A percentile compares a stretch with the other conserved stretches of the same genome.
phyloP scores from a whole-genome alignment of 2,329 filamentous ascomycete species.

The Cryphonectria naterciae region DNA sequence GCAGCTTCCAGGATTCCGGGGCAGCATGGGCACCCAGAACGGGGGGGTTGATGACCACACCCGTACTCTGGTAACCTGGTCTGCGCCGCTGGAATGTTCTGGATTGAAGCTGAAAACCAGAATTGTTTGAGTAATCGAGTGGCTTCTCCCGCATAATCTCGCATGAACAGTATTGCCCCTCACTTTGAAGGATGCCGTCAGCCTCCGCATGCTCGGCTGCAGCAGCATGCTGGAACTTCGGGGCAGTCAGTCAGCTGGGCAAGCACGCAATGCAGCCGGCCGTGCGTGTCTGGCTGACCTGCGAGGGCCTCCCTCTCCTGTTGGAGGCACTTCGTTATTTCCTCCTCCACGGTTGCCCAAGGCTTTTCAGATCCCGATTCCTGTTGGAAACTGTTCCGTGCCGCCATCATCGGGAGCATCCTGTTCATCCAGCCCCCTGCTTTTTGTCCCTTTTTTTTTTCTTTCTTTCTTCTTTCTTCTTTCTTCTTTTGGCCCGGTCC shows the following conservation, averaged over 20 bases:
- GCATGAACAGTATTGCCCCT: slow-evolving; percentile 1
- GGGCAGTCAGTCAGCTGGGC: neutral
- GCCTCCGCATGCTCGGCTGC: neutral
- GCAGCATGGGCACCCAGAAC: neutral
- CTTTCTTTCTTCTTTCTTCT: too few relatives aligned
- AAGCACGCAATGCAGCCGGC: slow-evolving; percentile 1
- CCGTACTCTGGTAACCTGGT: neutral
- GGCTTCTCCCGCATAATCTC: slow-evolving; percentile 15
- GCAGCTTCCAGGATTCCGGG: neutral
- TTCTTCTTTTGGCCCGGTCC: neutral
- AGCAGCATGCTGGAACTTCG: neutral
- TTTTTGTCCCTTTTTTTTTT: too few relatives aligned
- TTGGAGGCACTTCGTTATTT: neutral
- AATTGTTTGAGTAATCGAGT: neutral
- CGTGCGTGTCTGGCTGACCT: neutral
- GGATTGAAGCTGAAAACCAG: neutral
- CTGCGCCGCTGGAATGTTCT: neutral
- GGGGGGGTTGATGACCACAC: neutral
- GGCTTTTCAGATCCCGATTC: neutral
- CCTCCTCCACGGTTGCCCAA: neutral
- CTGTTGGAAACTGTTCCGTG: neutral
- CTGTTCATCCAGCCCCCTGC: neutral
- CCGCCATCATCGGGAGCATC: neutral
- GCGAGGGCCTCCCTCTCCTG: neutral
- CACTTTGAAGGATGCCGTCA: slow-evolving; percentile 1